Base-by-base conservation (phyloP, 2,329 filamentous ascomycete species). In the Penicillium decumbens region DNA sequence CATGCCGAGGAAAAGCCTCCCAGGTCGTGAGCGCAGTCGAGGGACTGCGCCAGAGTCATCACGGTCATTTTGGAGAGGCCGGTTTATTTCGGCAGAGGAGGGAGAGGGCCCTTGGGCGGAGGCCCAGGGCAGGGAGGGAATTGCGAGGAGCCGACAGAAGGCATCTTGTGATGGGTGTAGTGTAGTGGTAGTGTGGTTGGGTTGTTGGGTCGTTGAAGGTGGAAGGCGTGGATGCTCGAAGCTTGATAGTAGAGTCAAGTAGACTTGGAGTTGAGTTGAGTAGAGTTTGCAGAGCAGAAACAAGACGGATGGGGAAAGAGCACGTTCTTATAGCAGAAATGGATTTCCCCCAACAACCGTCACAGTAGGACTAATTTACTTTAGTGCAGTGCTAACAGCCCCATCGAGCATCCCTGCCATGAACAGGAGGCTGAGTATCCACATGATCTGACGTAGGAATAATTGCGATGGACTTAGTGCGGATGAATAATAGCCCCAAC, bases 91-190 rank as follows among this genome's bases (percentile, higher is more conserved):
- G 67, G 67, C 53, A 70, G 60, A 47, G 67, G 67, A 58, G 67
- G 67, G 25, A 70, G 61, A 63, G 67, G 67, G 44, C 67, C 67
- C 65, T 67, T 68, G 44, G 67, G 67, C 45, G 67, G 67, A 58
- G 67, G 67, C 33, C 67, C 67, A 4, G 67, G 67, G 61, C 67
- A 70, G 46, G 67, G 67, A 64, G 67, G 67, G 55, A 70, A 69
- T 44, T 68, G 65, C 61, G 66, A 65, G 39, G 58, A 50, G 47
- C 62, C 64, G 60, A 67, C 49, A 50, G 67, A 69, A 68, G 67
- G 67, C 67, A 69, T 69, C 45, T 51, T 66, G 61, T 24, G 15
- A 18, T 18, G 15, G 15, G 15, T 18, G 15, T 18, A 18, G 15
- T 18, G 15, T 18, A 24, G 37, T 23, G 30, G 32, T 39, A 33